These are phyloP conservation scores for Aspergillus udagawae DNA, from an alignment of 2,329 filamentous ascomycete species.

Conservation along the genomic window DNA sequence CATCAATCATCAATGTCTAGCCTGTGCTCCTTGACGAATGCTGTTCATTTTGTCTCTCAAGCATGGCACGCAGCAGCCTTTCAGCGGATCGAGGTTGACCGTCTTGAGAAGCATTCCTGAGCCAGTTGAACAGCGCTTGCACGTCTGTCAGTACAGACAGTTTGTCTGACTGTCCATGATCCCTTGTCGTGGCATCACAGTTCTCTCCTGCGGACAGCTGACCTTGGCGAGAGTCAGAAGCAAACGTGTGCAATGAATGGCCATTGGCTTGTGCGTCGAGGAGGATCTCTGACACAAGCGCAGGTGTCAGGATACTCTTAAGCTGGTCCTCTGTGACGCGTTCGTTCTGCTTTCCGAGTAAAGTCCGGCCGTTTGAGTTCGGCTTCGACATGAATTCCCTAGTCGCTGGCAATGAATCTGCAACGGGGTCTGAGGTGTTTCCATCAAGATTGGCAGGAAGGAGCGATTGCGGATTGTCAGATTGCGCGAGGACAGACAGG, in stretches of 20 bases:
- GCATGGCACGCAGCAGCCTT: slow-evolving; percentile 32
- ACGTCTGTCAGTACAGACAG: slow-evolving; percentile 24
- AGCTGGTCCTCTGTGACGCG: slow-evolving; percentile 7
- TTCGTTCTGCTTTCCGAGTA: slow-evolving; percentile 23
- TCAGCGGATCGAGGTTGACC: slow-evolving; percentile 32
- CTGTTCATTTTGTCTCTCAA: slow-evolving; percentile 24
- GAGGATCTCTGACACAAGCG: slow-evolving; percentile 38
- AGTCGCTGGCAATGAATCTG: slow-evolving; percentile 12
- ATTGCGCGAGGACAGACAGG: slow-evolving; percentile 10
- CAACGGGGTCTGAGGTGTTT: background rate
- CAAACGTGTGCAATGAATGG: background rate
- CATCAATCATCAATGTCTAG: background rate
- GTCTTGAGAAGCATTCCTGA: slow-evolving; percentile 20
- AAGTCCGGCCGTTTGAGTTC: slow-evolving; percentile 23
- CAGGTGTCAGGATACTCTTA: slow-evolving; percentile 30
- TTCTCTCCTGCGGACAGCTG: background rate
- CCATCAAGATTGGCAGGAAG: background rate
- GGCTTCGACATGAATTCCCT: slow-evolving; percentile 27
- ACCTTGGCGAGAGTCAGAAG: background rate
- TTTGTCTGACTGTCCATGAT: background rate
- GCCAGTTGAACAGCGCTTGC: slow-evolving; percentile 34
- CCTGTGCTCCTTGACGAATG: background rate
- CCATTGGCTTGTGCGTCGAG: slow-evolving; percentile 33
- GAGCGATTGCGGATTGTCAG: slow-evolving; percentile 11
- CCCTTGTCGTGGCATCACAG: background rate